Evolutionary conservation across 805 yeast genomes (phyloP), one percentile per base, ranked within the genome.

Genomic region (Lachancea fermentati): DNA sequence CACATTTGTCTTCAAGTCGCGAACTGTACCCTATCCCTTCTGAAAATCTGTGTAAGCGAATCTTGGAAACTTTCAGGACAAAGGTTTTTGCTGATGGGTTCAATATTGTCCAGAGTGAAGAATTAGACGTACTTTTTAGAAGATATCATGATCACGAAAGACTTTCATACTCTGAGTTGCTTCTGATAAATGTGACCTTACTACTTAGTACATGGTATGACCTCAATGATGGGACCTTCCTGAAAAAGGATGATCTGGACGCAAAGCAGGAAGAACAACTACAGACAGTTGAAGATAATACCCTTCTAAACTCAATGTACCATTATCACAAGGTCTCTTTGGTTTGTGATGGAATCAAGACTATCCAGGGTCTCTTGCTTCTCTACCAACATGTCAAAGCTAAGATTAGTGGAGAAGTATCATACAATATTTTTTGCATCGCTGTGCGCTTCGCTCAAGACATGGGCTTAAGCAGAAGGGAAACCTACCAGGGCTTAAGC

Each of bases 401-500:
- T 7, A 54, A 60, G 14, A 47, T 55, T 36, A 67, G 71, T 19
- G 57, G 71, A 1, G 75, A 73, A 30, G 59, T 70, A 8, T 65
- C 71, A 4, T 67, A 63, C 39, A 59, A 67, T 36, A 48, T 76
- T 13, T 53, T 68, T 4, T 54, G 75, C 1, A 65, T 72, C 1
- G 75, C 78, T 4, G 66, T 75, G 4, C 63, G 80, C 45, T 70
- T 68, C 45, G 81, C 81, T 0, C 73, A 71, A 34, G 79, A 75
- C 30, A 49, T 78, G 52, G 85, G 85, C 0, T 60, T 82, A 5
- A 76, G 80, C 47, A 60, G 78, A 38, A 57, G 57, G 3, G 81
- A 76, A 34, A 50, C 70, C 2, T 66, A 68, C 37, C 48, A 55
- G 3, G 65, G 68, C 1, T 44, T 75, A 13, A 29, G 63, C 0